Base-by-base conservation (phyloP, 345 rosid genomes). In the Populus pruinosa region DNA sequence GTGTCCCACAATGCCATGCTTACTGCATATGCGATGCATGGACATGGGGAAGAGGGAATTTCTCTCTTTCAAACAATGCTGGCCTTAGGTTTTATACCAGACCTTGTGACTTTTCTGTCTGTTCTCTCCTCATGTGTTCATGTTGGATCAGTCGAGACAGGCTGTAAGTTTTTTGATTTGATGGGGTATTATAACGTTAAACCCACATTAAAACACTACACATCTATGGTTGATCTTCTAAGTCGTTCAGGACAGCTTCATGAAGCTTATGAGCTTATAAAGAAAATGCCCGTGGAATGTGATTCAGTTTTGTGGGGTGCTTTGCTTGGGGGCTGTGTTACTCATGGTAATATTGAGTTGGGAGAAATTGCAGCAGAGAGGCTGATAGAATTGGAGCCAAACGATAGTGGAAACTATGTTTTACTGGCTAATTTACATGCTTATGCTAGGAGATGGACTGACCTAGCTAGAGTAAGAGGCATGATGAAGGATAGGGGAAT, bases 1-100 rank as follows among this genome's bases (percentile, higher is more conserved):
- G 83, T 81, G 53, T 71, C 65, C 80, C 80, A 81, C 74, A 81
- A 81, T 25, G 83, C 77, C 7, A 81, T 81, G 80, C 83, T 81
- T 41, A 47, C 80, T 31, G 83, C 77, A n/a, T 81, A 72, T 43
- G 83, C 83, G 33, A 72, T 81, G 80, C 80, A 81, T 35, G 83
- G 83, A 11, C 10, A 65, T 44, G 83, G 83, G 21, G 77, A 71
- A 33, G 72, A 77, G 35, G 83, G 80, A 44, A 72, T 81, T n/a
- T 59, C 69, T 56, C 77, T 76, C 14, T 81, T 81, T n/a, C 74
- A 33, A 39, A 67, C 39, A 43, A 81, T 81, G 33, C 41, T 67
- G 64, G 77, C 61, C 39, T 1, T 61, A 17, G 77, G 80, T 23
- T 67, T 72, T 23, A 65, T 7, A 59, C 80, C 83, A 41, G 77